Base-by-base conservation (phyloP, 2,329 filamentous ascomycete genomes). In the Aspergillus candidus region DNA sequence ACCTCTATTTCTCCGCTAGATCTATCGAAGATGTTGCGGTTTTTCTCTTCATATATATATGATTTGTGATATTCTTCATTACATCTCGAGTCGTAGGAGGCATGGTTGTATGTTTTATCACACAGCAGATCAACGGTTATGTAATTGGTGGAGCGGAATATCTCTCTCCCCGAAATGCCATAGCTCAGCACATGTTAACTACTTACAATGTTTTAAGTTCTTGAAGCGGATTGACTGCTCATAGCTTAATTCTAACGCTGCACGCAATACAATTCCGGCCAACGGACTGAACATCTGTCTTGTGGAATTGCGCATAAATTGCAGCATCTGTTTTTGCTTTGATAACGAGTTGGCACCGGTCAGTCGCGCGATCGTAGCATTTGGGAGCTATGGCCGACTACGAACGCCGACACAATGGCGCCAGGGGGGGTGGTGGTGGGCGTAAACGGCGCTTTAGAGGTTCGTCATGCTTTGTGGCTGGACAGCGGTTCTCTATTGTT, bases 401-500 rank as follows among this genome's bases (percentile, higher is more conserved):
- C 57, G 74, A 78, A 50, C 67, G 82, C 62, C 76, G 76, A 45
- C 65, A 73, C 47, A 72, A 77, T 46, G 72, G 78, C 48, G 68
- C 76, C 59, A 73, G 63, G 47, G 61, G 61, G 2, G 15, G 15
- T 15, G 15, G 15, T 15, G 15, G 15, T 57, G 65, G 64, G 54
- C 82, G 85, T 65, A 94, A 94, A 71, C 78, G 85, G 59, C 79
- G 88, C 62, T 84, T 83, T 62, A 78, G 86, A 86, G 88, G 88
- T 90, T 65, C 50, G 47, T 47, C 14, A 47, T 12, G 41, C 38
- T 40, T 6, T 35, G 34, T 22, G 22, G 32, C 29, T 18, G 35
- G 40, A 15, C 12, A 14, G 40, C 12, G 30, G 11, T 18, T 11
- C 11, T 22, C 6, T 4, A 31, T 32, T 10, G 10, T 14, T 17